Base-by-base conservation (phyloP, 1,284 basidiomycete species). In the Rhodotorula sp. region DNA sequence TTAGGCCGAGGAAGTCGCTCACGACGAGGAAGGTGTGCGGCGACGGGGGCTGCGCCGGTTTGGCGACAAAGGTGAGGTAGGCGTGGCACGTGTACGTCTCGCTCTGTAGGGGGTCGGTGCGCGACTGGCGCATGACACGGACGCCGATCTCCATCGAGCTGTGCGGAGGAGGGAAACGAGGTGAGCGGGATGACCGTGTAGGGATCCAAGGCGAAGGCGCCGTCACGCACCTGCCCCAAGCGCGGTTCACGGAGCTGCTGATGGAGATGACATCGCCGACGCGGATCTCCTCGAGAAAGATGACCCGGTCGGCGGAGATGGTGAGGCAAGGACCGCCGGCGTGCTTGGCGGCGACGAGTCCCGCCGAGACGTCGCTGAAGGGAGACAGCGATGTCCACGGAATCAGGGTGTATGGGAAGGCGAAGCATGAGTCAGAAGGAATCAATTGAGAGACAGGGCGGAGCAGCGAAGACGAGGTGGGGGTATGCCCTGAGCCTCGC, bases 1-100 rank as follows among this genome's bases (percentile, higher is more conserved):
- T 76, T 5, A 82, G 72, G 64, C 75, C 46, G 68, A 76, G 61
- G 25, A 57, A 37, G 34, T 70, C 62, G 32, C 65, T 57, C 27
- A 70, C 67, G 29, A 63, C 36, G 34, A 72, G 63, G 29, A 46
- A 25, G 4, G 55, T 36, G 8, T 59, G 57, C 2, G 70, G 46
- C 0, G 72, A 22, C 6, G 62, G 53, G 3, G 77, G 62, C 3
- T 71, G 68, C 8, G 62, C 64, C 4, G 77, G 71, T 29, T 75
- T 75, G 39, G 80, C 80, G 60, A 83, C 82, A 66, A 82, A 82
- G 19, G 81, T 82, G 65, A 82, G 76, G 70, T 82, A 82, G 7
- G 81, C 77, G 58, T 32, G 61, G n/a, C 29, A 53, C 51, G 27
- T 53, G 44, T 29, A 82, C 3, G 75, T 74, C 9, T 78, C 70